These are phyloP conservation scores for Spizellomyces punctatus DNA, from an alignment of 192 early-diverging fungal genomes.

Conservation along the genomic window DNA sequence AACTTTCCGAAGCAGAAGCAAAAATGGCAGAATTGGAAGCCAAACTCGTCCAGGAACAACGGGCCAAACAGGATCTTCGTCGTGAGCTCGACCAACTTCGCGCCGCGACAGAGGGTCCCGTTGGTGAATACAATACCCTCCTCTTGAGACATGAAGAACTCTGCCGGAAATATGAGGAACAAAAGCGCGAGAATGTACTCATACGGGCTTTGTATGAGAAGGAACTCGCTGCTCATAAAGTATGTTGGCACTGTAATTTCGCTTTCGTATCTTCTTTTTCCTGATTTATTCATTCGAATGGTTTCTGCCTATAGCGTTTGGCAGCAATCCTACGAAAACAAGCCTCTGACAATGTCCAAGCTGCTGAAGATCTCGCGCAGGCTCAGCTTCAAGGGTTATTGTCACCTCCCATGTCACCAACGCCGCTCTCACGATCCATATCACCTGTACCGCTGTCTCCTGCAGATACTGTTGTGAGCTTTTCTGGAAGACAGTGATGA, in stretches of 20 bases:
- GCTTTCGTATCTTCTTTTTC: too few species aligned
- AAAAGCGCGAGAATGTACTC: conserved; percentile 12
- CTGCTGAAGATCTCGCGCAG: too few species aligned
- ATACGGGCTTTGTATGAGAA: conserved; percentile 24
- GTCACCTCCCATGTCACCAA: too few species aligned
- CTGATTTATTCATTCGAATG: too few species aligned
- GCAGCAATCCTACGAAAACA: conserved; percentile 1
- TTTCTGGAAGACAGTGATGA: too few species aligned
- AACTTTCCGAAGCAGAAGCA: conserved; percentile 19
- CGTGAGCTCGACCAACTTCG: conserved; percentile 10
- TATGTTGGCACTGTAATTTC: not conserved
- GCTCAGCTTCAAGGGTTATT: too few species aligned
- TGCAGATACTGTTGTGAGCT: too few species aligned
- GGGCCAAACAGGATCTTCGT: not conserved
- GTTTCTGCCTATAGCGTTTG: not conserved
- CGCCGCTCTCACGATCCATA: too few species aligned
- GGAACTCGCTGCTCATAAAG: conserved; percentile 23
- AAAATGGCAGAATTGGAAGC: conserved; percentile 17
- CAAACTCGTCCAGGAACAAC: conserved; percentile 3
- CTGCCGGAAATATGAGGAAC: conserved; percentile 22
- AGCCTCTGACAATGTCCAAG: not conserved
- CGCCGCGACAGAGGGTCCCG: conserved; percentile 4
- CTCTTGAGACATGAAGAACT: conserved; percentile 30
- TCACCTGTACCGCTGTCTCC: too few species aligned
- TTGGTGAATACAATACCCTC: conserved; percentile 31